Evolutionary conservation across 164 flowering plant species (phyloP), one percentile per base, ranked within the genome.

Genomic region (Cinnamomum micranthum): DNA sequence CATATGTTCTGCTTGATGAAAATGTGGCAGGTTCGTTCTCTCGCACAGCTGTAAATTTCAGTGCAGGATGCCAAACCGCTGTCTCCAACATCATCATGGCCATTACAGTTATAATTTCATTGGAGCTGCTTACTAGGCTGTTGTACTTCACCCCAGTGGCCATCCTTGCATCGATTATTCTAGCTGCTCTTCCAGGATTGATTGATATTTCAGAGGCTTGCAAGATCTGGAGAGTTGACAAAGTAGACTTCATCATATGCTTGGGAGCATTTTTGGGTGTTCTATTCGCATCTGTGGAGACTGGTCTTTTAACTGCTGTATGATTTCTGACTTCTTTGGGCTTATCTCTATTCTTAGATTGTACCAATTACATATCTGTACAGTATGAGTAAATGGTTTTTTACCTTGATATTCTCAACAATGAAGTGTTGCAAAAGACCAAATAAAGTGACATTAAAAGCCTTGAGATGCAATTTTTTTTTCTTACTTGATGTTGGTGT

Each of bases 51-150:
- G 96, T 93, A 58, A 93, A 93, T 81, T 88, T 86, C 81, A 87
- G 89, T 23, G 92, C 97, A 1, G 94, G 96, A 6, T 88, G 97
- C 78, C 77, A 92, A 77, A 90, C 94, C 0, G 89, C 77, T 23
- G 85, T 94, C 6, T 91, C 98, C n/a, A 94, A 94, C 64, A 86
- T 94, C 22, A 96, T 94, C 1, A 92, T 94, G 98, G 87, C 94
- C 0, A 51, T 90, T 0, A 88, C 94, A 0, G 97, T 94, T 73
- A 20, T 91, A 4, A 15, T 90, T 50, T 78, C 88, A 7, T 81
- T 94, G 71, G 81, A 83, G 67, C 73, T 90, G 68, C 74, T 94
- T 23, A 92, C 95, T 1, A 83, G 78, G 81, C 87, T 94, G n/a
- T 77, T 94, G 72, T 91, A 90, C 78, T 94, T 73, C 88, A 94